Conservation (phyloP, 75 land plant genomes). For the Adiantum capillusveneris region DNA sequence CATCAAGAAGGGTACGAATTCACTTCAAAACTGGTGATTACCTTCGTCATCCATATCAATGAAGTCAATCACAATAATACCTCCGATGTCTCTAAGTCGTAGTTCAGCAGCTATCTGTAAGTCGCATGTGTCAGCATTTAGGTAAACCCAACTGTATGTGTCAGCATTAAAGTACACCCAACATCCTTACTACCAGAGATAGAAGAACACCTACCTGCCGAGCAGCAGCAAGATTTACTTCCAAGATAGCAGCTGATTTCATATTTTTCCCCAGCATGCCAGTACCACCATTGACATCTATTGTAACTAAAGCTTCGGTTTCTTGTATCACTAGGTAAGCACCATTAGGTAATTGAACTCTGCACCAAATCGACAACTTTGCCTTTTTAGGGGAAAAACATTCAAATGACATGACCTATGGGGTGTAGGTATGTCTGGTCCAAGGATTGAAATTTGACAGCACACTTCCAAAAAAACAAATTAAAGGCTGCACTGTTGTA, state of each 20-base stretch:
- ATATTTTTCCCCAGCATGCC: slow-evolving; percentile 59
- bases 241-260: slow-evolving; percentile 66
- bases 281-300: slow-evolving; percentile 96
- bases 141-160: neutral
- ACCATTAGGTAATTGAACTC: slow-evolving; percentile 82
- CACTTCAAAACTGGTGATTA: too few relatives aligned
- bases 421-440: too few relatives aligned
- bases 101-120: slow-evolving; percentile 86
- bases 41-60: slow-evolving; percentile 87
- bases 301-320: slow-evolving; percentile 95
- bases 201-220: slow-evolving; percentile 59
- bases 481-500: too few relatives aligned
- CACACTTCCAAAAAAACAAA: too few relatives aligned
- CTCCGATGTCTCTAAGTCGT: slow-evolving; percentile 94
- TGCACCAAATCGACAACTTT: slow-evolving; percentile 18
- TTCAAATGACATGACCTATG: too few relatives aligned
- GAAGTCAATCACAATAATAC: slow-evolving; percentile 96
- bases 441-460: too few relatives aligned
- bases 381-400: too few relatives aligned
- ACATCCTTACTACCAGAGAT: neutral
- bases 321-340: slow-evolving; percentile 91
- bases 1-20: too few relatives aligned
- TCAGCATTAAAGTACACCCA: neutral
- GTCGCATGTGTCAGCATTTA: too few relatives aligned
- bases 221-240: slow-evolving; percentile 95